Percentiles rank a stretch among this genome's conserved stretches.
phyloP scores from a whole-genome alignment of 306 rosid genomes.

The Mucuna pruriens region DNA sequence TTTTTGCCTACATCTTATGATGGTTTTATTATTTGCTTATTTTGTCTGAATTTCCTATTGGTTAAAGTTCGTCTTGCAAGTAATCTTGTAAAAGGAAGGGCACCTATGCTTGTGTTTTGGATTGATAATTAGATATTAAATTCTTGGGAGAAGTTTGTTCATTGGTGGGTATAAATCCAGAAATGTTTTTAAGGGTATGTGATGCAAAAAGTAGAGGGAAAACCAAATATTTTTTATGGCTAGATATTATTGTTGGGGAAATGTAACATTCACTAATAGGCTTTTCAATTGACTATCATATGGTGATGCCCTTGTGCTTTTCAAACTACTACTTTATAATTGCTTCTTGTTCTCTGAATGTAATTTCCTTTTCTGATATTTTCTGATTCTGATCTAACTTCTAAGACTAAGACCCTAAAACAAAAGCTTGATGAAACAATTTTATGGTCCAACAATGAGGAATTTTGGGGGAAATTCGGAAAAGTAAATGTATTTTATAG shows the following conservation, averaged over 20 bases:
- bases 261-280: not conserved
- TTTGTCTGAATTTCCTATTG: not conserved
- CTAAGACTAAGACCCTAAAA: not conserved
- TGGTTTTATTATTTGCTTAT: not conserved
- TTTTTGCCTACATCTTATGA: not conserved
- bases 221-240: not conserved
- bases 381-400: not conserved
- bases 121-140: constrained; percentile 19
- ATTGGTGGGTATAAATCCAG: not conserved
- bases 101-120: not conserved
- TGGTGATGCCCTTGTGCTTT: not conserved
- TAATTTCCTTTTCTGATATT: not conserved
- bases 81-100: not conserved
- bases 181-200: not conserved
- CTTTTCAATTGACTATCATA: not conserved
- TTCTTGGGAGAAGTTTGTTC: not conserved
- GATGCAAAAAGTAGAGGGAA: not conserved
- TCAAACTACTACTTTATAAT: not conserved
- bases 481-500: not conserved
- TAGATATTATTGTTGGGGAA: not conserved
- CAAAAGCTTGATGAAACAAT: not conserved
- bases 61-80: not conserved
- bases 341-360: not conserved
- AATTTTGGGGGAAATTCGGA: not conserved
- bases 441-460: not conserved